Conservation (phyloP, 106 monocot species). For the Platanthera zijinensis region DNA sequence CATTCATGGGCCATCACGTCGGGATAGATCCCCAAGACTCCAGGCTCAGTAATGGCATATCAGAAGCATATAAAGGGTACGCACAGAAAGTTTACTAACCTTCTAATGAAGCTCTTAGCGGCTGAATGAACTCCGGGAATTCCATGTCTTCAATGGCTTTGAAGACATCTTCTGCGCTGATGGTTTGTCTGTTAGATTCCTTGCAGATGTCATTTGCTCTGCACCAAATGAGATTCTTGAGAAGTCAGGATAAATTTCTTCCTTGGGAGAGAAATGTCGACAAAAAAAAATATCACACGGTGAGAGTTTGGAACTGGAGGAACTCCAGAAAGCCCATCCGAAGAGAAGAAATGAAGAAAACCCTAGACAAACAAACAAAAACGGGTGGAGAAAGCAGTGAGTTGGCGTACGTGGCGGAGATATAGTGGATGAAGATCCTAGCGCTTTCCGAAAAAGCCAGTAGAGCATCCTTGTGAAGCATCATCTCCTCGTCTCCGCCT, state of each 20-base stretch:
- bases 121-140: conserved; percentile 78
- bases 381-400: neutral
- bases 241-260: conserved; percentile 2
- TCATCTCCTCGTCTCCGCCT: conserved; percentile 31
- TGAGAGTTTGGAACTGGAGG: neutral
- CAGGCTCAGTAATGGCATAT: neutral
- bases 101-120: conserved; percentile 56
- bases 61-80: neutral
- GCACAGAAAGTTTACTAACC: conserved; percentile 23
- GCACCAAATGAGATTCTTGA: conserved; percentile 6
- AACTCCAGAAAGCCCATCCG: neutral
- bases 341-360: conserved; percentile 7
- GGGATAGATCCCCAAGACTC: neutral
- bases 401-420: conserved; percentile 75
- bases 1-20: neutral
- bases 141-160: conserved; percentile 94
- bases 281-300: neutral
- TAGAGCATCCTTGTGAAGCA: conserved; percentile 74
- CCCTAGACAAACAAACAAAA: conserved; percentile 7
- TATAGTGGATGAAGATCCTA: conserved; percentile 96
- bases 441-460: conserved; percentile 85
- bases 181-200: conserved; percentile 92
- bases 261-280: neutral
- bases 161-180: conserved; percentile 87
- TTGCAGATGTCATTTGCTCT: conserved; percentile 98